Evolutionary conservation across 2,329 filamentous ascomycete species (phyloP).

Genomic region (Aspergillus brasiliensis): DNA sequence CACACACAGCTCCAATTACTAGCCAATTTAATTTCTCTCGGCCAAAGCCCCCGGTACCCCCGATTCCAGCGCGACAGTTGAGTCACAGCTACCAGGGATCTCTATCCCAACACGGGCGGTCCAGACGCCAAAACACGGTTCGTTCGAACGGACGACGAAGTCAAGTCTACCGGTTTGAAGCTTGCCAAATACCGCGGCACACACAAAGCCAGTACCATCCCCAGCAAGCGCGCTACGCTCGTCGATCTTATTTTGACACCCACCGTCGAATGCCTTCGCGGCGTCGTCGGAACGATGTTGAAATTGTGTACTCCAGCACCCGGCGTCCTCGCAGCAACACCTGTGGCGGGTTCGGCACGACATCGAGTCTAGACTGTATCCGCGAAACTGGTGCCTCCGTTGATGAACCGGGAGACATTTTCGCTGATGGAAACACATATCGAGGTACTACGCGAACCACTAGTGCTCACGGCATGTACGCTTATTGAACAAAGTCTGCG

Average conservation of each 20-base stretch:
- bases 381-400: slow-evolving; percentile 32
- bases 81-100: slow-evolving; percentile 12
- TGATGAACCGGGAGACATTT: slow-evolving; percentile 27
- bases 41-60: slow-evolving; percentile 25
- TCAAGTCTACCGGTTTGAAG: slow-evolving; percentile 31
- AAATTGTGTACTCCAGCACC: slow-evolving; percentile 38
- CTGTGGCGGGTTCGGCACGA: slow-evolving; percentile 24
- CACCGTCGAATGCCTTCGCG: slow-evolving; percentile 24
- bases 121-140: slow-evolving; percentile 16
- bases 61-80: slow-evolving; percentile 13
- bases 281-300: slow-evolving; percentile 34
- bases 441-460: slow-evolving; percentile 33
- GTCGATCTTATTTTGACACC: slow-evolving; percentile 24
- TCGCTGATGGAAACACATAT: slow-evolving; percentile 28
- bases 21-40: slow-evolving; percentile 26
- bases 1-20: slow-evolving; percentile 19
- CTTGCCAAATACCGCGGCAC: slow-evolving; percentile 26
- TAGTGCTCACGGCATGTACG: slow-evolving; percentile 19
- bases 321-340: slow-evolving; percentile 39
- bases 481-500: slow-evolving; percentile 22
- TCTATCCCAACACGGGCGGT: slow-evolving; percentile 11
- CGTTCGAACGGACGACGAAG: slow-evolving; percentile 15
- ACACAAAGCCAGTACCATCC: slow-evolving; percentile 32
- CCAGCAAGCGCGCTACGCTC: slow-evolving; percentile 24
- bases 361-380: slow-evolving; percentile 33